These are phyloP conservation scores for Podaxis carcinomalis DNA, from an alignment of 768 basidiomycete genomes.

Conservation along the genomic window DNA sequence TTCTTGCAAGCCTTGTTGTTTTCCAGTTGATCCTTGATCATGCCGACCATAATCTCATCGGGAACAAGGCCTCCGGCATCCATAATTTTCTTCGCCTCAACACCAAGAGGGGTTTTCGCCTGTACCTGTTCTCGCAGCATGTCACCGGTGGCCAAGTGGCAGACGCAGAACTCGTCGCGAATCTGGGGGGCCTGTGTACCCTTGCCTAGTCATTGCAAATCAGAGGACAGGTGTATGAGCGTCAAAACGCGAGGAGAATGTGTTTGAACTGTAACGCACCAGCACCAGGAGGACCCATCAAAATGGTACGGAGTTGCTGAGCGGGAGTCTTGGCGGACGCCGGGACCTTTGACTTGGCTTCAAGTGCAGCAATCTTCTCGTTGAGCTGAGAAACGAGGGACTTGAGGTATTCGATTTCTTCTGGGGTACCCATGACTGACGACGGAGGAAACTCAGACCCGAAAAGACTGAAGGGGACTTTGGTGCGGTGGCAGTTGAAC, in stretches of 20 bases:
- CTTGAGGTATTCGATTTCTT: constrained; percentile 95
- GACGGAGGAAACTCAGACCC: constrained; percentile 10
- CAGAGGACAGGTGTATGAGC: neutral
- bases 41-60: constrained; percentile 96
- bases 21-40: constrained; percentile 95
- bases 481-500: constrained; percentile 4
- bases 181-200: constrained; percentile 97
- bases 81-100: constrained; percentile 96
- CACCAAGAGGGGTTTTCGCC: constrained; percentile 81
- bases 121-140: constrained; percentile 95
- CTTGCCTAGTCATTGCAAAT: constrained; percentile 60
- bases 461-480: constrained; percentile 9
- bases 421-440: constrained; percentile 51
- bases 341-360: constrained; percentile 56
- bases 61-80: constrained; percentile 92
- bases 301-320: constrained; percentile 82
- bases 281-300: constrained; percentile 96
- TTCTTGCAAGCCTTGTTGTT: constrained; percentile 92
- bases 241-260: neutral
- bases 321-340: constrained; percentile 52
- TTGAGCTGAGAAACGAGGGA: constrained; percentile 85
- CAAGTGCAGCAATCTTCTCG: constrained; percentile 80
- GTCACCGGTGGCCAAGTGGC: constrained; percentile 98
- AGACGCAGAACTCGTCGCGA: constrained; percentile 89
- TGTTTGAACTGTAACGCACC: constrained; percentile 46